Base-by-base conservation (phyloP, 495 filamentous ascomycete species). In the Aspergillus baeticus region DNA sequence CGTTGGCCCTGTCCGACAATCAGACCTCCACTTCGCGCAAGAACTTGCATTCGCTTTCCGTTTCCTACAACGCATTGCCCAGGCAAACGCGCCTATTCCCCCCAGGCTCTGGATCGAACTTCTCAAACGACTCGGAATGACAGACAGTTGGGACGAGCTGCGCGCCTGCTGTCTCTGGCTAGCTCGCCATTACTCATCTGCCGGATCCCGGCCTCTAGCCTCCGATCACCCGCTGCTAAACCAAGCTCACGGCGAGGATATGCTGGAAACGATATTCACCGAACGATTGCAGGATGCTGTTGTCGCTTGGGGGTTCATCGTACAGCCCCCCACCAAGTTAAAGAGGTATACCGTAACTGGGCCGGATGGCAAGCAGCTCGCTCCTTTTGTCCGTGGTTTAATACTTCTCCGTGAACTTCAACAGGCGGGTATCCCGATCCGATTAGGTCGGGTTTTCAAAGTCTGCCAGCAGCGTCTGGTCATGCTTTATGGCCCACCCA, bases 231-330 rank as follows among this genome's bases (percentile, higher is more conserved):
- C 10, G 6, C 10, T 15, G 22, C 33, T 41, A 45, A 7, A 31
- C 21, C 36, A 22, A 26, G 11, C 2, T 11, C 47, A 33, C 18
- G 46, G 44, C 8, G 22, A 51, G 22, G 54, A 61, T 14, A 64
- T 72, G 21, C 69, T 82, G 0, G 61, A 60, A 20, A 62, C 63
- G 3, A 73, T 85, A 31, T 84, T 85, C 60, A 67, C 47, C 15
- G 63, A 54, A 0, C 57, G 67, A 6, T 73, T 82, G 60, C 80
- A 81, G 62, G 70, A 70, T 29, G 80, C 79, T 11, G 72, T 86
- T 36, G 74, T 86, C 26, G 64, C 72, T n/a, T 86, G 83, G 83
- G 82, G 83, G 3, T 86, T 86, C 64, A 75, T 67, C 47, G 66
- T 72, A 37, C 64, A 59, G 1, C 60, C 74, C 17, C 67, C 69